Evolutionary conservation across 2,329 filamentous ascomycete genomes (phyloP), one percentile per base, ranked within the genome.

Genomic region (Truncatella angustata): DNA sequence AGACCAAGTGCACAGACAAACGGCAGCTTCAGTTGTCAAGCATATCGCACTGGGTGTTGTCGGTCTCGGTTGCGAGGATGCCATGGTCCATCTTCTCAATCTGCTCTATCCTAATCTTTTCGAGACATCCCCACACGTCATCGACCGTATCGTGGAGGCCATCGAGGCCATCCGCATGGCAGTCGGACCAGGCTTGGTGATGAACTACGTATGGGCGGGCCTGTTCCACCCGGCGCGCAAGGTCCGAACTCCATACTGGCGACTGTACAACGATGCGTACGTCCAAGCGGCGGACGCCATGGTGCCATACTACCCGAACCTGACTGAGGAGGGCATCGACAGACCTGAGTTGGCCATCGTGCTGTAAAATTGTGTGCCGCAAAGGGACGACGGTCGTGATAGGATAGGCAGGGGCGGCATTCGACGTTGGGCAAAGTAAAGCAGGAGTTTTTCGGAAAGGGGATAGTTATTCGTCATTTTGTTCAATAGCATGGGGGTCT

Each of bases 161-260:
- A 95, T 99, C 60, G 94, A 97, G 70, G 94, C 92, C 35, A 90
- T 99, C 56, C 85, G 94, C 44, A 91, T 97, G 78, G 91, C 93
- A 0, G 88, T 97, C 40, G 94, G 94, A 1, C 90, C 91, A 0
- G 94, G 94, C 3, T 76, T 95, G 20, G 90, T 97, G 32, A 88
- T 99, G 81, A 99, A 99, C 74, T 99, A 99, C 70, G 87, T 97
- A 54, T 97, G 92, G 92, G 93, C 94, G 0, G 94, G 94, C 16
- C 78, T 99, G 16, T 99, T 99, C 79, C 95, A 99, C 68, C 93
- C 94, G 0, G 94, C 94, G 3, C 83, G 94, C 56, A 97, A 97
- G 74, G 94, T 99, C 50, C 83, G 94, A 55, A 87, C 85, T 57
- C 94, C 95, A 18, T 99, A 97, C 74, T 99, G 94, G 93, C 81